These are phyloP conservation scores for Crithidia acanthocephali DNA, from an alignment of 208 protist species.

Conservation along the genomic window DNA sequence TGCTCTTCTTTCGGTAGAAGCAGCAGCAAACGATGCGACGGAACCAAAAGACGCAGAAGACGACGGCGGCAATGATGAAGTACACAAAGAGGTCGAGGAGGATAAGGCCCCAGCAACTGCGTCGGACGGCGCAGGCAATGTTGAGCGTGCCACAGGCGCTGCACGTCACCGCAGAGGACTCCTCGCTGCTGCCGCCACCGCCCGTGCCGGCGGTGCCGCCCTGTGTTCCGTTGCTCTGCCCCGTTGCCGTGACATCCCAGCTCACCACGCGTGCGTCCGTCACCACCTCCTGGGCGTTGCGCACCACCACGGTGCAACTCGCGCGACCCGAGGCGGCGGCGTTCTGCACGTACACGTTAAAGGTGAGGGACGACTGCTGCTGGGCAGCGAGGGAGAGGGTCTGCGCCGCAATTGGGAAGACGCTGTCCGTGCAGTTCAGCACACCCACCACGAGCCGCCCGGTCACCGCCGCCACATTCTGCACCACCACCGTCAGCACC, in stretches of 20 bases:
- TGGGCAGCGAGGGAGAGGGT: slow-evolving; percentile 42
- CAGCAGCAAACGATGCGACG: slow-evolving; percentile 37
- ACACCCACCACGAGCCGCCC: slow-evolving; percentile 60
- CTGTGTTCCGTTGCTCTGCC: slow-evolving; percentile 63
- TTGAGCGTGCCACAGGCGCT: slow-evolving; percentile 35
- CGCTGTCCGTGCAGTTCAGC: slow-evolving; percentile 40
- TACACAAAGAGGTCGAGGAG: slow-evolving; percentile 29
- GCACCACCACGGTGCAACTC: slow-evolving; percentile 56
- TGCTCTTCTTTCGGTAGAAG: neutral
- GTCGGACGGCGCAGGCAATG: slow-evolving; percentile 29
- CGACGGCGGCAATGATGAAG: slow-evolving; percentile 13
- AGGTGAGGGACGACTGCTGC: slow-evolving; percentile 28
- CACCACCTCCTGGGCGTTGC: slow-evolving; percentile 49
- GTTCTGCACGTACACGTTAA: slow-evolving; percentile 58
- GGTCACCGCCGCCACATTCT: slow-evolving; percentile 66
- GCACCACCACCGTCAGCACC: slow-evolving; percentile 50
- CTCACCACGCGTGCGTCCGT: slow-evolving; percentile 39
- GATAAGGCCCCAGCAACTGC: slow-evolving; percentile 27
- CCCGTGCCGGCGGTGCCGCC: slow-evolving; percentile 28
- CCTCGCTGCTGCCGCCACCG: slow-evolving; percentile 6
- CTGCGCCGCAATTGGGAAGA: slow-evolving; percentile 72
- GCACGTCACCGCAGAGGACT: slow-evolving; percentile 25
- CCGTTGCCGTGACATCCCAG: slow-evolving; percentile 37
- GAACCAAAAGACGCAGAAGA: slow-evolving; percentile 35
- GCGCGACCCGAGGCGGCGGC: slow-evolving; percentile 15